Conservation (phyloP, 1,284 basidiomycete species). For the Anthracocystis walkeri region DNA sequence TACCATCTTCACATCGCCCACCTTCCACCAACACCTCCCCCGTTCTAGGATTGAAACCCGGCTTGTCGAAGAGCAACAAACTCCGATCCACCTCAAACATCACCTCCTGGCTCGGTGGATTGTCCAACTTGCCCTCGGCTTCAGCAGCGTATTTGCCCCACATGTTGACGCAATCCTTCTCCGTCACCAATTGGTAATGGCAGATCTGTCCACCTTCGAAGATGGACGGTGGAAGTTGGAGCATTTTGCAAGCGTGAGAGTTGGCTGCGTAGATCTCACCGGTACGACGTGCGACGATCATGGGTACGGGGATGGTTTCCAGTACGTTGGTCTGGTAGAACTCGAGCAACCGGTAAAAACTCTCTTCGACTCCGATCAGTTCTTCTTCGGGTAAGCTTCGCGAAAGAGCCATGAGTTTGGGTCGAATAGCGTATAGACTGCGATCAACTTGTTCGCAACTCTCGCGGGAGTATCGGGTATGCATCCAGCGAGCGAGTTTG, state of each 20-base stretch:
- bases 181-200: slow-evolving; percentile 44
- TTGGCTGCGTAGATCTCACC: slow-evolving; percentile 54
- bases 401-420: slow-evolving; percentile 38
- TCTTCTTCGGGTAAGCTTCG: slow-evolving; percentile 38
- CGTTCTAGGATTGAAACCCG: slow-evolving; percentile 38
- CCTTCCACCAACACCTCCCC: slow-evolving; percentile 38
- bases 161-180: slow-evolving; percentile 36
- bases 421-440: slow-evolving; percentile 31
- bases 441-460: slow-evolving; percentile 43
- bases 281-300: slow-evolving; percentile 37
- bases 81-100: slow-evolving; percentile 41
- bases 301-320: slow-evolving; percentile 37
- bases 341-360: slow-evolving; percentile 32
- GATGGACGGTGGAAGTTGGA: slow-evolving; percentile 36
- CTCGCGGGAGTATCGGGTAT: slow-evolving; percentile 35
- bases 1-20: slow-evolving; percentile 25
- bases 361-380: slow-evolving; percentile 44
- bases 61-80: slow-evolving; percentile 39
- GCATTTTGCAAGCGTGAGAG: slow-evolving; percentile 26
- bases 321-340: slow-evolving; percentile 48
- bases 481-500: slow-evolving; percentile 53
- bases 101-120: slow-evolving; percentile 15
- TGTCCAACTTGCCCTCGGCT: slow-evolving; percentile 13
- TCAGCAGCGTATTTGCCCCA: slow-evolving; percentile 40
- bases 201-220: slow-evolving; percentile 48